Evolutionary conservation across 768 basidiomycete genomes (phyloP), one percentile per base, ranked within the genome.

Genomic region (Pleurotus sapidus): DNA sequence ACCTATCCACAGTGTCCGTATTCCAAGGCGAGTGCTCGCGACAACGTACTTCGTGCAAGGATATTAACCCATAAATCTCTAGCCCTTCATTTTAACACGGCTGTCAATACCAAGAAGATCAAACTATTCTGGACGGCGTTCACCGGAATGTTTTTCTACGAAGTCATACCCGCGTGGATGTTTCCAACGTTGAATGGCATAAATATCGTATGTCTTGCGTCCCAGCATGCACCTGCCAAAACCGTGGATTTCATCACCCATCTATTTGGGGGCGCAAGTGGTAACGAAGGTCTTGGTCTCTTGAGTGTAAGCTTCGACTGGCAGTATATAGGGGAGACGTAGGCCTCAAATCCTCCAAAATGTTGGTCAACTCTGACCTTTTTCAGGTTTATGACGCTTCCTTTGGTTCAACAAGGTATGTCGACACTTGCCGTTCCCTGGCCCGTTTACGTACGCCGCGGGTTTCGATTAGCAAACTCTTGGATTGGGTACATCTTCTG

Each of bases 221-320:
- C 78, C 3, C 83, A 82, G 61, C 72, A 72, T 45, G 73, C 75
- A 0, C 71, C 77, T 3, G 67, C 75, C 42, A 73, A 63, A 6
- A 74, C 80, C 4, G 70, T 75, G 24, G 68, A 83, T 58, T 64
- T 81, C 15, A 77, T 86, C 63, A 86, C 84, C 4, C 81, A 84
- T 55, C 62, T 89, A 0, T 88, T 89, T 58, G 88, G 88, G 24
- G 88, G 88, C 2, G 72, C 80, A 3, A 74, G 81, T 37, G 84
- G 79, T 27, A 89, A 88, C 62, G 87, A 89, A 66, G 87, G 86
- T 0, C 72, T 89, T 39, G 86, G 87, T 0, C 63, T 88, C 24
- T 57, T 84, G 40, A 81, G 79, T 37, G 57, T 89, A 45, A 82
- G 82, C 17, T 78, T 88, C 45, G 87, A 88, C 61, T 89, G 84